A percentile compares a stretch with the other conserved stretches of the same genome.
These are phyloP conservation scores for Lecanicillium sp. DNA, from an alignment of 2,329 filamentous ascomycete genomes.

Conservation along the genomic window DNA sequence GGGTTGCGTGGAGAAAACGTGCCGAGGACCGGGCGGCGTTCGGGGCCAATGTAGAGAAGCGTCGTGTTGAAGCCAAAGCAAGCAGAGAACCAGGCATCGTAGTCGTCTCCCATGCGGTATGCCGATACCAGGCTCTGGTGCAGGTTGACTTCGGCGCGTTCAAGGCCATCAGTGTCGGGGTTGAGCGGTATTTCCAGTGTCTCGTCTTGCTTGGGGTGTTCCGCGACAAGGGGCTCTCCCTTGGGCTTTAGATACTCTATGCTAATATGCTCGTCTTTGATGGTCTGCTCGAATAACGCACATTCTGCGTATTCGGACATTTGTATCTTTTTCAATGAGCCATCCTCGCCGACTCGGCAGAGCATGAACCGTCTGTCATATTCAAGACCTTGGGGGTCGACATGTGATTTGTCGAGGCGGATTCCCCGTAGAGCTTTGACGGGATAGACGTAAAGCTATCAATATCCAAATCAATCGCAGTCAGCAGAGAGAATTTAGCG, in stretches of 20 bases:
- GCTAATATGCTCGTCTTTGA: slow-evolving; percentile 31
- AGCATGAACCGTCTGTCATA: slow-evolving; percentile 68
- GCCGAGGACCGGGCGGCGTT: slow-evolving; percentile 53
- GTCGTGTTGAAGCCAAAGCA: slow-evolving; percentile 54
- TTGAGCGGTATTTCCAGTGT: slow-evolving; percentile 47
- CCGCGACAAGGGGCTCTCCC: slow-evolving; percentile 27
- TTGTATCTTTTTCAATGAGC: slow-evolving; percentile 47
- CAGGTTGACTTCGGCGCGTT: slow-evolving; percentile 45
- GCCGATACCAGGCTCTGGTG: slow-evolving; percentile 49
- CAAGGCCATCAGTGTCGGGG: slow-evolving; percentile 38
- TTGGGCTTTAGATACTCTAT: slow-evolving; percentile 34
- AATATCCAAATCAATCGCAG: no score
- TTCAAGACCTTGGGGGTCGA: slow-evolving; percentile 53
- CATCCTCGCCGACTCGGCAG: slow-evolving; percentile 37
- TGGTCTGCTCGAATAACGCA: slow-evolving; percentile 54
- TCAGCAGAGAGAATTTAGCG: neutral
- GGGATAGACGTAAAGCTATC: slow-evolving; percentile 58
- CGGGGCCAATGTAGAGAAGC: slow-evolving; percentile 57
- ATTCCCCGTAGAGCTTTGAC: slow-evolving; percentile 65
- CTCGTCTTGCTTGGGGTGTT: slow-evolving; percentile 24
- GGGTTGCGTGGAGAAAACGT: slow-evolving; percentile 33
- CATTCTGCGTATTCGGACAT: slow-evolving; percentile 49
- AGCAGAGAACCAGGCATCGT: slow-evolving; percentile 58
- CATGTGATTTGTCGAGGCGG: slow-evolving; percentile 38
- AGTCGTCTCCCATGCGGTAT: slow-evolving; percentile 53